A percentile compares a stretch with the other conserved stretches of the same genome.
phyloP scores from a whole-genome alignment of 208 protist species.

The Endotrypanum monterogeii region DNA sequence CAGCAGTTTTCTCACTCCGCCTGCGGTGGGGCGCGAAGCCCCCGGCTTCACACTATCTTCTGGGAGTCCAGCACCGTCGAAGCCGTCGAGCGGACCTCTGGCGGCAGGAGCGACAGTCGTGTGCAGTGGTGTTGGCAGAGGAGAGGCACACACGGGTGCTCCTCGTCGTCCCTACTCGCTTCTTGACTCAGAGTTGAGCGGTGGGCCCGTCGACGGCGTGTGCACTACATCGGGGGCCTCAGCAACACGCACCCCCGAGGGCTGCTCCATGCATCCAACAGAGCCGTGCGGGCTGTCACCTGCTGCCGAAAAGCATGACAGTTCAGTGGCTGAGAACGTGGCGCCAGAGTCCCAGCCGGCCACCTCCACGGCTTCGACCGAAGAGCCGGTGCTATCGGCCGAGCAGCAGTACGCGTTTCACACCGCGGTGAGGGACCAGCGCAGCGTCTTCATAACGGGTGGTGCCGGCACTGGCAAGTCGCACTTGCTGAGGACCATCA shows the following conservation, averaged over 20 bases:
- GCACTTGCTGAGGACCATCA: conserved; percentile 77
- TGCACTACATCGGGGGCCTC: background rate
- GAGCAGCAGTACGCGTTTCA: conserved; percentile 66
- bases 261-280: background rate
- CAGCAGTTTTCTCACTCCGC: background rate
- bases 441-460: conserved; percentile 85
- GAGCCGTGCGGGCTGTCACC: background rate
- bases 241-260: background rate
- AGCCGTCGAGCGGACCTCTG: background rate
- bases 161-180: background rate
- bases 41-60: background rate
- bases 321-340: background rate
- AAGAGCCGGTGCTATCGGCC: conserved; percentile 34
- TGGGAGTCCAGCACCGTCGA: conserved; percentile 3
- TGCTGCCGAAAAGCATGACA: background rate
- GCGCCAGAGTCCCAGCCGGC: background rate
- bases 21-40: background rate
- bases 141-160: background rate
- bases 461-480: conserved; percentile 92
- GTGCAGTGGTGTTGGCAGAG: background rate
- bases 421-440: conserved; percentile 38
- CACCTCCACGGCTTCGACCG: too few species aligned
- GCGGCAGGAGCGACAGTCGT: background rate
- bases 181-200: conserved; percentile 20
- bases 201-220: background rate